Evolutionary conservation across 1,284 basidiomycete genomes (phyloP).

Genomic region (Vanrija sp.): DNA sequence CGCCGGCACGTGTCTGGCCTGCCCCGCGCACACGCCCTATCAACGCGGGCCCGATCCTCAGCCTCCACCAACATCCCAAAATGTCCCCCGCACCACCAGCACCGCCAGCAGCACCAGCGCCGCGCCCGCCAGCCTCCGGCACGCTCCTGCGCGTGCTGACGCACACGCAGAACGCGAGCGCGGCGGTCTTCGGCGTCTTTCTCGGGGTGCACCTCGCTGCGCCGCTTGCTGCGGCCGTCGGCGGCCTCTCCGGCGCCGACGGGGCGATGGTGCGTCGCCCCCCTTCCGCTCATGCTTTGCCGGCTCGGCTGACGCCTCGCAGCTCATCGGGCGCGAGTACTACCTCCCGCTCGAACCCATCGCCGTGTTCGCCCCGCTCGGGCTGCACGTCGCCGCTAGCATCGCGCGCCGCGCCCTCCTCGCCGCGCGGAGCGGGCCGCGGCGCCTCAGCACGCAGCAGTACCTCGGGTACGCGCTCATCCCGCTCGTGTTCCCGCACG

Average conservation of each 20-base stretch:
- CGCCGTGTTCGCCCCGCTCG: conserved; percentile 34
- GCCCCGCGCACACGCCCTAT: too few species aligned
- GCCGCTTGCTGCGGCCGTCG: conserved; percentile 36
- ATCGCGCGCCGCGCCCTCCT: conserved; percentile 24
- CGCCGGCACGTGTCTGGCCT: background rate
- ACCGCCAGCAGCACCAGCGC: background rate
- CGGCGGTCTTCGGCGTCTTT: conserved; percentile 40
- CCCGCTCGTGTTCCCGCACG: conserved; percentile 27
- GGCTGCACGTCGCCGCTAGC: conserved; percentile 32
- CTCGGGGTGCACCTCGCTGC: conserved; percentile 39
- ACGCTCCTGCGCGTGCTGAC: conserved; percentile 35
- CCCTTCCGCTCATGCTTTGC: background rate
- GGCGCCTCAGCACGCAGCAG: conserved; percentile 16
- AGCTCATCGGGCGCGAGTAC: conserved; percentile 39
- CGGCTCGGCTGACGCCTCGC: background rate
- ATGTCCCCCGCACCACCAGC: background rate
- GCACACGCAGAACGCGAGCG: conserved; percentile 41
- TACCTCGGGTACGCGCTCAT: conserved; percentile 30
- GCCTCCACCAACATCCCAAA: background rate
- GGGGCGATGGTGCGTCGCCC: conserved; percentile 32
- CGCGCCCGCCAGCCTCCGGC: background rate
- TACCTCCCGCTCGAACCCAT: conserved; percentile 40
- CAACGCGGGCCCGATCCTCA: background rate
- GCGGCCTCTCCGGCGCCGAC: conserved; percentile 32
- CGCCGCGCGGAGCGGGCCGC: conserved; percentile 6